Evolutionary conservation across 2,329 filamentous ascomycete genomes (phyloP).

Genomic region (Raffaelea arxii): DNA sequence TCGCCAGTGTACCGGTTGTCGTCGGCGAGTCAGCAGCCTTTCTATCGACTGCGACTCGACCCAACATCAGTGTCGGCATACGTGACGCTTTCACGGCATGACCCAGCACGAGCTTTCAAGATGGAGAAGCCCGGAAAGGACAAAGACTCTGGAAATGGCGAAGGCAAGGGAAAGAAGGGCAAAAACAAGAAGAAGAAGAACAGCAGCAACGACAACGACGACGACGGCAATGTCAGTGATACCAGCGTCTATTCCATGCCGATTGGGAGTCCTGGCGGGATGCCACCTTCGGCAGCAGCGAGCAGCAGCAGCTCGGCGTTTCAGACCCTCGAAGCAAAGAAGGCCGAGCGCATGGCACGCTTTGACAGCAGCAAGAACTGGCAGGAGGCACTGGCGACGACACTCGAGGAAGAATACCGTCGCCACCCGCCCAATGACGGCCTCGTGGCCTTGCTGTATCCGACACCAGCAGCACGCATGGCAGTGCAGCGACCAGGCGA

Average conservation of each 20-base stretch:
- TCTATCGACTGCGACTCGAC: conserved; percentile 57
- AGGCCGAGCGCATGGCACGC: conserved; percentile 22
- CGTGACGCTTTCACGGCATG: conserved; percentile 48
- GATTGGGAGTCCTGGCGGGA: conserved; percentile 8
- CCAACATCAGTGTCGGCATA: conserved; percentile 55
- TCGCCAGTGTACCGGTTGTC: conserved; percentile 59
- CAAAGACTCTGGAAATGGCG: conserved; percentile 9
- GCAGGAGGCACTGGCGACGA: conserved; percentile 48
- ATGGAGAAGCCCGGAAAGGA: conserved; percentile 14
- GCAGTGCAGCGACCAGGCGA: conserved; percentile 52
- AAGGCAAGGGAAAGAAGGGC: background rate
- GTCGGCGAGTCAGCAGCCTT: conserved; percentile 50
- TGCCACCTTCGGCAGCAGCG: conserved; percentile 18
- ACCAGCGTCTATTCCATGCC: too few species aligned
- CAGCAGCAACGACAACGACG: background rate
- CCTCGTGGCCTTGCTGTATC: conserved; percentile 60
- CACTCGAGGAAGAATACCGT: conserved; percentile 45
- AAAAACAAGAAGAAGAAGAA: background rate
- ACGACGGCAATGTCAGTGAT: background rate
- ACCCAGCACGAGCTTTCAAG: conserved; percentile 49
- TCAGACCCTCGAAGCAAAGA: background rate
- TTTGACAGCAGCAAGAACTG: conserved; percentile 35
- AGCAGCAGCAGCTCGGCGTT: conserved; percentile 4
- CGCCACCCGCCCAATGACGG: conserved; percentile 49
- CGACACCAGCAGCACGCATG: conserved; percentile 52